Percentiles rank a stretch among this genome's conserved stretches.
These are phyloP conservation scores for Pugionium cornutum DNA, from an alignment of 345 rosid genomes.

Conservation along the genomic window DNA sequence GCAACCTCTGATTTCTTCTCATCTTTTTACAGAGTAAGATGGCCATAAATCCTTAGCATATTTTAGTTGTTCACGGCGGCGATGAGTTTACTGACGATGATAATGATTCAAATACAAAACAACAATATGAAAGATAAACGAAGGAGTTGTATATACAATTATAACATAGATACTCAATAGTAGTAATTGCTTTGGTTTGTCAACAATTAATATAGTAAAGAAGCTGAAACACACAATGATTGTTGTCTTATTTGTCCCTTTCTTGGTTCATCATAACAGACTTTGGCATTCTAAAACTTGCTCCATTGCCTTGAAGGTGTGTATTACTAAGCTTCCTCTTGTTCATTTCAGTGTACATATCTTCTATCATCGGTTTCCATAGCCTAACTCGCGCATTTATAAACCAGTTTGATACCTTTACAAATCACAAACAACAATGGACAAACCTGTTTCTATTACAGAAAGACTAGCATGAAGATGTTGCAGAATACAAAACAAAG, in stretches of 20 bases:
- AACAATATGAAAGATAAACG: not conserved
- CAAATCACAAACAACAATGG: not conserved
- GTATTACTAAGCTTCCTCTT: constrained; percentile 45
- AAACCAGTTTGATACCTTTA: constrained; percentile 92
- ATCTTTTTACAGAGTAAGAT: no score
- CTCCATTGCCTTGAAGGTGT: constrained; percentile 43
- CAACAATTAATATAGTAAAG: not conserved
- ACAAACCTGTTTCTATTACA: not conserved
- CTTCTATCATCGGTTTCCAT: constrained; percentile 99
- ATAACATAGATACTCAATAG: constrained; percentile 23
- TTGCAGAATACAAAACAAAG: no score
- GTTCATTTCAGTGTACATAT: constrained; percentile 89
- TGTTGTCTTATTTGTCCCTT: constrained; percentile 21
- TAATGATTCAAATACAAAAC: not conserved
- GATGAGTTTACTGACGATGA: not conserved
- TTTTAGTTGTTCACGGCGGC: no score
- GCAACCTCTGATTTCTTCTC: not conserved
- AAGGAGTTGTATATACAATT: constrained; percentile 32
- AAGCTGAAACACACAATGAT: constrained; percentile 2
- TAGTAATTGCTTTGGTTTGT: constrained; percentile 3
- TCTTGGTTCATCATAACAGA: constrained; percentile 35
- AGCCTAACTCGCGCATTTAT: constrained; percentile 94
- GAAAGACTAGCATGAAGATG: no score
- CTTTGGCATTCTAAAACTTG: constrained; percentile 22
- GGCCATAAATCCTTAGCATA: no score